Percentiles rank a stretch among this genome's conserved stretches.
phyloP scores from a whole-genome alignment of 202 grass and related monocot genomes.

The Thinopyrum obtusiflorum region DNA sequence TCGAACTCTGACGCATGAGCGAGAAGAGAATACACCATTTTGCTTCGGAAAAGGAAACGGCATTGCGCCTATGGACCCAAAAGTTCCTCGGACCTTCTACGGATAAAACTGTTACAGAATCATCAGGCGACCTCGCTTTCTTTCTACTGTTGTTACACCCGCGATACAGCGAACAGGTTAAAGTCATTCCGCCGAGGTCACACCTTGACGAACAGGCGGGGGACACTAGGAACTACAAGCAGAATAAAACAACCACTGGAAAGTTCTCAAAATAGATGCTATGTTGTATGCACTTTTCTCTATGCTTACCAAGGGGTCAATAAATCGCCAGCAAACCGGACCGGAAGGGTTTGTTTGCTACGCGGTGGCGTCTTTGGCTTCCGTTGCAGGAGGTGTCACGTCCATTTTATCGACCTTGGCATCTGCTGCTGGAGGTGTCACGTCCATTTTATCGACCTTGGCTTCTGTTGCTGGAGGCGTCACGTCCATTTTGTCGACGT shows the following conservation, averaged over 20 bases:
- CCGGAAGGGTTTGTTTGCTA: conserved; percentile 21
- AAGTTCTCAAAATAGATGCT: conserved; percentile 6
- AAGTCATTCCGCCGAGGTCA: conserved; percentile 6
- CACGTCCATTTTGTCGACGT: conserved; percentile 57
- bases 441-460: conserved; percentile 53
- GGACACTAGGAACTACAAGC: conserved; percentile 31
- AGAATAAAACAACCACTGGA: conserved; percentile 9
- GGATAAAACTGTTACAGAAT: conserved; percentile 35
- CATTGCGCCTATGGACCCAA: conserved; percentile 1
- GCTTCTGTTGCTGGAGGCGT: conserved; percentile 24
- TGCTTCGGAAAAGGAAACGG: not conserved
- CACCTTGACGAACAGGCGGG: conserved; percentile 9
- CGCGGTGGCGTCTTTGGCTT: conserved; percentile 10
- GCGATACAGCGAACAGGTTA: conserved; percentile 25
- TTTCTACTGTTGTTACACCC: conserved; percentile 56
- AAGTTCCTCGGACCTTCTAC: conserved; percentile 25
- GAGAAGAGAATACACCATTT: not conserved
- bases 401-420: conserved; percentile 52
- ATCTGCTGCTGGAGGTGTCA: conserved; percentile 23
- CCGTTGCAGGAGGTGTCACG: conserved; percentile 27
- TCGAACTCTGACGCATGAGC: no score
- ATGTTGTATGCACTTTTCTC: not conserved
- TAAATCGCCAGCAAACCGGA: conserved; percentile 14
- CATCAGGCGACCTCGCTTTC: conserved; percentile 25
- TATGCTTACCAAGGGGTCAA: conserved; percentile 52